Percentiles rank a stretch among this genome's conserved stretches.
phyloP scores from a whole-genome alignment of 371 early-diverging fungal species.

The Batkoa obscura region DNA sequence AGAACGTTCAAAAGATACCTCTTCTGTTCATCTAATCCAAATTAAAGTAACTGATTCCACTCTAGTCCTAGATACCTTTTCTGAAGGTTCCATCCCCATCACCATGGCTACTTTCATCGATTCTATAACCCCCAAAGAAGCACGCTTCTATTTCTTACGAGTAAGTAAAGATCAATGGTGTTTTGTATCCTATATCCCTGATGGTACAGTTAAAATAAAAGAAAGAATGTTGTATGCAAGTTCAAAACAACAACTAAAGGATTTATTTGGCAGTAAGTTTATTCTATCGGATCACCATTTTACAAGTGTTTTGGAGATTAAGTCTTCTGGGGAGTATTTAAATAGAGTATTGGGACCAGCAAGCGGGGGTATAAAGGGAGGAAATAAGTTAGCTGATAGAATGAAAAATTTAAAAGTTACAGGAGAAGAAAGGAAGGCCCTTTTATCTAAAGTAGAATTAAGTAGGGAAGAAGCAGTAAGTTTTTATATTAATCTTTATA shows the following conservation, averaged over 20 bases:
- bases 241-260: not conserved
- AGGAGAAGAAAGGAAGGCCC: not conserved
- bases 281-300: not conserved
- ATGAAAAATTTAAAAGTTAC: not conserved
- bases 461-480: not conserved
- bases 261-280: not conserved
- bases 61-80: no score
- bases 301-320: not conserved
- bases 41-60: no score
- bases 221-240: not conserved
- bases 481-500: not conserved
- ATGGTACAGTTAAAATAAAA: not conserved
- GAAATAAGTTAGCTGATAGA: not conserved
- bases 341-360: not conserved
- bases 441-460: not conserved
- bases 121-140: not conserved
- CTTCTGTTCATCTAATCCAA: no score
- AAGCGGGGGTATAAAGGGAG: not conserved
- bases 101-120: no score
- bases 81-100: no score
- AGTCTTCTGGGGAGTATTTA: not conserved
- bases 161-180: not conserved
- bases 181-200: not conserved
- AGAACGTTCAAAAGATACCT: no score
- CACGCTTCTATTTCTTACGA: not conserved